Percentiles rank a stretch among this genome's conserved stretches.
Conservation (phyloP, 2,329 filamentous ascomycete species). For the Colletotrichum cordylinicola region DNA sequence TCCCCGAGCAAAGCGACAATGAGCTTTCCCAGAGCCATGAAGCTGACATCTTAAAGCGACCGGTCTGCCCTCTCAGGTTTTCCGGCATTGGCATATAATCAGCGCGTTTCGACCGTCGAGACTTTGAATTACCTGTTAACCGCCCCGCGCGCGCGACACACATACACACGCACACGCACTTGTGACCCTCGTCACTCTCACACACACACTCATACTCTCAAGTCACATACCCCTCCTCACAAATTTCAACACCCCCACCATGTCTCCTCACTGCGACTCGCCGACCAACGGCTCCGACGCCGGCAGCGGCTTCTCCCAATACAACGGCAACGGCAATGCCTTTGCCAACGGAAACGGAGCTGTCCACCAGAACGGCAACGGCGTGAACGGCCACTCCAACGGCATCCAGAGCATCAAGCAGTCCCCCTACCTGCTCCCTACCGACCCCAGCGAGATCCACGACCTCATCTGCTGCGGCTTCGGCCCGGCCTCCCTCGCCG, state of each 20-base stretch:
- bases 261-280: constrained; percentile 42
- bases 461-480: constrained; percentile 93
- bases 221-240: background rate
- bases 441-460: constrained; percentile 68
- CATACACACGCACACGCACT: background rate
- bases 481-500: constrained; percentile 86
- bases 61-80: constrained; percentile 1
- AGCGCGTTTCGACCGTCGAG: background rate
- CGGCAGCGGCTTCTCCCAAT: constrained; percentile 10
- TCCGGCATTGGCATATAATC: background rate
- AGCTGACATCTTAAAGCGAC: constrained; percentile 16
- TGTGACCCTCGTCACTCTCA: background rate
- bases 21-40: background rate
- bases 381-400: constrained; percentile 3
- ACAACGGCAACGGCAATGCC: constrained; percentile 26
- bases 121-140: background rate
- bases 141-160: background rate
- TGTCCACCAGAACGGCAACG: constrained; percentile 12
- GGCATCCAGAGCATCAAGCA: constrained; percentile 9
- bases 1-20: background rate
- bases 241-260: constrained; percentile 24
- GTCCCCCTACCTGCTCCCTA: constrained; percentile 54
- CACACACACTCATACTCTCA: background rate
- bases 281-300: constrained; percentile 28
- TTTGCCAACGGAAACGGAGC: constrained; percentile 19